Base-by-base conservation (phyloP, 2,329 filamentous ascomycete species). In the Rhynchosporium graminicola region DNA sequence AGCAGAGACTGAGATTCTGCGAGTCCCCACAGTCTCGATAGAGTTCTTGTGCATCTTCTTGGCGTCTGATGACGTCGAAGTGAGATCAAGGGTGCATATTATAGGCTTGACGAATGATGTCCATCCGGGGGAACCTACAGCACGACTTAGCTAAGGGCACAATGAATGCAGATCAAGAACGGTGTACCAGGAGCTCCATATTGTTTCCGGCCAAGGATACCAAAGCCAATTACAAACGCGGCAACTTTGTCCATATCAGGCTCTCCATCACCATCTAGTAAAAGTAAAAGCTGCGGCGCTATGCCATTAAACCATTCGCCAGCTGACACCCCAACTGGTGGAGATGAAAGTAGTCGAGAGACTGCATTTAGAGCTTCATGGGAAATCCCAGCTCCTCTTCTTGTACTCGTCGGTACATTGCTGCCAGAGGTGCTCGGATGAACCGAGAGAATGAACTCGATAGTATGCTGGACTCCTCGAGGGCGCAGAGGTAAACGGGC, bases 361-460 rank as follows among this genome's bases (percentile, higher is more conserved):
- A 85, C 86, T 70, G 89, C 81, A 33, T 82, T 82, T 42, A 91
- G 77, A 1, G 87, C 87, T 71, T 91, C 87, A 38, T 88, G 82
- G 0, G 88, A 88, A 60, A 91, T 87, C 47, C 82, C 83, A 4
- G 86, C 82, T 1, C 86, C 85, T 71, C 81, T 77, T 59, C 75
- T 74, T 50, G 75, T 71, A 5, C 72, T 72, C 1, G 60, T 60
- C 3, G 67, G 59, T 57, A 60, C 60, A 45, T 67, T 65, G 28
- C 57, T 61, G 51, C 62, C 63, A 9, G 65, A 59, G 51, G 63
- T 72, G 40, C 70, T 74, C 0, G 87, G 83, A 64, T 90, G 87
- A 6, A 89, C 85, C 1, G 87, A 82, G 62, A 90, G 88, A 42
- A 91, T 80, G 70, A 91, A 91, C 70, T 91, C 88, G 64, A 91